A percentile compares a stretch with the other conserved stretches of the same genome.
These are phyloP conservation scores for Entrophospora sp. DNA, from an alignment of 192 early-diverging fungal genomes.

Conservation along the genomic window DNA sequence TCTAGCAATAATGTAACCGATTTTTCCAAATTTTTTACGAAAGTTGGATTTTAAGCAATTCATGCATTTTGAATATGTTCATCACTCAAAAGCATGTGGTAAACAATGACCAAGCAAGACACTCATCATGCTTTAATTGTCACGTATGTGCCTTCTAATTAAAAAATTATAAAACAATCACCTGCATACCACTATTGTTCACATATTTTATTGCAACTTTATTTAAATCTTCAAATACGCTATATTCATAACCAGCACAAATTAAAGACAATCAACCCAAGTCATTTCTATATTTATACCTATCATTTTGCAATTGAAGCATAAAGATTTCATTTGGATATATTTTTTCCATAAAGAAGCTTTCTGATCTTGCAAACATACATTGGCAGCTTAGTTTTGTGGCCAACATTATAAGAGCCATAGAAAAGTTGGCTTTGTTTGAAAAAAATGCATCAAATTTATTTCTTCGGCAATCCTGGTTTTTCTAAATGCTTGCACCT, in stretches of 20 bases:
- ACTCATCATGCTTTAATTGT: neutral
- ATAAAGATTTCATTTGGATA: neutral
- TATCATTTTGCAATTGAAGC: too few relatives aligned
- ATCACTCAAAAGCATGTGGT: neutral
- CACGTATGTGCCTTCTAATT: neutral
- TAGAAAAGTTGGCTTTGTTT: neutral
- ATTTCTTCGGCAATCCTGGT: neutral
- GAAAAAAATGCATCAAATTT: neutral
- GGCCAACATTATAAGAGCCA: neutral
- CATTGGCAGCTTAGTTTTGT: neutral
- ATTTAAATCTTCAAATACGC: too few relatives aligned
- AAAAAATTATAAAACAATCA: too few relatives aligned
- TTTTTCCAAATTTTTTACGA: too few relatives aligned
- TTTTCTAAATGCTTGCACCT: neutral
- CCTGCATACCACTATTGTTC: too few relatives aligned
- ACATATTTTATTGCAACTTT: too few relatives aligned
- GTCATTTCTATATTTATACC: too few relatives aligned
- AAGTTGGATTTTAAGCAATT: neutral
- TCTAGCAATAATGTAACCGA: neutral
- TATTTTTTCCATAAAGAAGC: neutral
- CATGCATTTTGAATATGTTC: neutral
- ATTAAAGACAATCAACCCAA: too few relatives aligned
- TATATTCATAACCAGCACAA: too few relatives aligned
- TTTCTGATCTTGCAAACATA: neutral
- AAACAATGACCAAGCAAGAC: neutral